Evolutionary conservation across 345 rosid species (phyloP).

Genomic region (Leavenworthia alabamica): DNA sequence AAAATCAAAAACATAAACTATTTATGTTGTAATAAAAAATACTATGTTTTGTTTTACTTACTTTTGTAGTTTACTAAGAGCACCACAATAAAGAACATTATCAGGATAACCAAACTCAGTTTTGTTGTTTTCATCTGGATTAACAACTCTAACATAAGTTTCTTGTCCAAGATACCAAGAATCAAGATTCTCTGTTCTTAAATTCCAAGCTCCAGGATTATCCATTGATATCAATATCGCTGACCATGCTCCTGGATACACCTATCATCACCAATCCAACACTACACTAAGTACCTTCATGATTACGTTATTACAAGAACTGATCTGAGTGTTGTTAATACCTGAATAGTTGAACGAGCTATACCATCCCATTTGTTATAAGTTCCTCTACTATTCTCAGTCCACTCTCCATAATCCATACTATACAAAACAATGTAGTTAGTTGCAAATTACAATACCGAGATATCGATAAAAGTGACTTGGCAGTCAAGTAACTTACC

Average conservation of each 20-base stretch:
- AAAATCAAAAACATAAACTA: constrained; percentile 6
- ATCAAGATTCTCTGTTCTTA: constrained; percentile 93
- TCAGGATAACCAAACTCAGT: constrained; percentile 80
- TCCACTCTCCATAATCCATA: constrained; percentile 98
- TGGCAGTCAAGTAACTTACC: constrained; percentile 40
- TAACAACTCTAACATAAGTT: constrained; percentile 79
- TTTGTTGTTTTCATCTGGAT: constrained; percentile 88
- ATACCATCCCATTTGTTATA: constrained; percentile 99
- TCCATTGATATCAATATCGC: constrained; percentile 84
- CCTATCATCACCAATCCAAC: constrained; percentile 33
- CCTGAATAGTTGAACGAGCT: constrained; percentile 88
- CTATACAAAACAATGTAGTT: constrained; percentile 35
- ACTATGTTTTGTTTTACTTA: constrained; percentile 28
- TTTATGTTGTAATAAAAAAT: background rate
- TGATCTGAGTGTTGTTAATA: constrained; percentile 16
- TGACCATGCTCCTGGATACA: constrained; percentile 98
- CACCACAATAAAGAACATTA: constrained; percentile 85
- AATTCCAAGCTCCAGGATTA: constrained; percentile 96
- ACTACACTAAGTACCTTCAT: background rate
- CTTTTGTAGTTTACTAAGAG: constrained; percentile 70
- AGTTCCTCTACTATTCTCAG: constrained; percentile 92
- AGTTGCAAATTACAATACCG: background rate
- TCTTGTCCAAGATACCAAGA: constrained; percentile 99
- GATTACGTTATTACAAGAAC: background rate
- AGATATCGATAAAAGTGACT: background rate